Base-by-base conservation (phyloP, 2,329 filamentous ascomycete species). In the Leptographium galeiforme region DNA sequence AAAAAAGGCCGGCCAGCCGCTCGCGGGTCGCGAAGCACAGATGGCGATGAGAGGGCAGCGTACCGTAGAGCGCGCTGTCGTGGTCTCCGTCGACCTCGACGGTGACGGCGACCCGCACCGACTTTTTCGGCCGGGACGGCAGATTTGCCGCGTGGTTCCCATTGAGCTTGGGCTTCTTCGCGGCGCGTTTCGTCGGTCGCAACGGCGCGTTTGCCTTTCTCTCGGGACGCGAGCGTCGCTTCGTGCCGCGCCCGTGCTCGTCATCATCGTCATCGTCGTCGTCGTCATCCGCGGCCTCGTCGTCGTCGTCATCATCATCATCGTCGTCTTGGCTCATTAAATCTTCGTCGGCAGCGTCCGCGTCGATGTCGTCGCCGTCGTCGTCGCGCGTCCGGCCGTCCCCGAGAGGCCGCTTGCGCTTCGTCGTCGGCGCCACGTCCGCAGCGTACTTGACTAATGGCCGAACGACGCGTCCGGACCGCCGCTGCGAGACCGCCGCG, bases 401-500 rank as follows among this genome's bases (percentile, higher is more conserved):
- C 19, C 53, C 57, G 13, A 41, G 46, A 8, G 45, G 32, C 77
- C 57, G 73, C 68, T 84, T 84, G 65, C 81, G 76, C 68, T 83
- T 84, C 50, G 72, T 63, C 44, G 70, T 69, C 47, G 68, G 61
- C 52, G 70, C 63, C 59, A 72, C 69, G 56, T 82, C 75, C 53
- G 78, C 75, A 54, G 71, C 71, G 67, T 80, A 84, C 65, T 82
- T 82, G 63, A 75, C 66, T 47, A 80, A 79, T 39, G 71, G 72
- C 63, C 72, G 78, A 57, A 79, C 74, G 70, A 81, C 80, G 78
- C 81, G 81, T 79, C 81, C 79, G 40, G 82, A 86, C 59, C 81
- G 79, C 67, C 83, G 82, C 73, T 77, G 76, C 68, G 74, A 72
- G 63, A 72, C 71, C 56, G 70, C 68, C 57, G 74, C 46, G 39